phyloP scores from a whole-genome alignment of 495 filamentous ascomycete species.

The Penicillium alfredii region DNA sequence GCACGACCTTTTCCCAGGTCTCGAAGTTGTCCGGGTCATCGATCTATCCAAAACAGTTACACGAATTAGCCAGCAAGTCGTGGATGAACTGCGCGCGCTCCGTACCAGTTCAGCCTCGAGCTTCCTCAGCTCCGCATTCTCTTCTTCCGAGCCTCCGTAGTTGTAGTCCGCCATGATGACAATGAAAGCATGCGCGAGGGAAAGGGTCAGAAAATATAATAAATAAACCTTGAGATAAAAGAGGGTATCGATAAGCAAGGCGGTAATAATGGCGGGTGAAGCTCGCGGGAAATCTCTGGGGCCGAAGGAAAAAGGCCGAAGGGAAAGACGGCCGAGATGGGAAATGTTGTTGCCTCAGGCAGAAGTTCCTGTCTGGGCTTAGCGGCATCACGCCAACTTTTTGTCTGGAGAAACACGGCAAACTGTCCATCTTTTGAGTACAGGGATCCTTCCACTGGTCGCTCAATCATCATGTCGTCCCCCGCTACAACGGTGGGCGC shows the following conservation, averaged over 20 bases:
- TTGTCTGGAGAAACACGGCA: constrained; percentile 4
- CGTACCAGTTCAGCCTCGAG: constrained; percentile 70
- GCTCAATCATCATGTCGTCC: constrained; percentile 24
- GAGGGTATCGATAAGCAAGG: constrained; percentile 5
- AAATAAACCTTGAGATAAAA: neutral
- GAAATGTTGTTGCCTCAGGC: constrained; percentile 4
- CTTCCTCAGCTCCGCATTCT: constrained; percentile 77
- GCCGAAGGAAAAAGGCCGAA: constrained; percentile 8
- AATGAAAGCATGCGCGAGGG: constrained; percentile 5
- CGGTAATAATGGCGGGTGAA: constrained; percentile 14
- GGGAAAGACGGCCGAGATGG: constrained; percentile 2
- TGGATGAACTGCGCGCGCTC: constrained; percentile 2
- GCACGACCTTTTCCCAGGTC: constrained; percentile 89
- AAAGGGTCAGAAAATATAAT: neutral
- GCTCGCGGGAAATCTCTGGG: constrained; percentile 7
- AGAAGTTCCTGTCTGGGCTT: neutral
- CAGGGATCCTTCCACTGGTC: neutral
- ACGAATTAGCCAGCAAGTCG: neutral
- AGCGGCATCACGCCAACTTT: constrained; percentile 18
- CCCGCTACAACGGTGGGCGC: constrained; percentile 12
- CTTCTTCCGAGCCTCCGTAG: constrained; percentile 75
- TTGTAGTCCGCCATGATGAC: constrained; percentile 52
- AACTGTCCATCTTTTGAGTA: neutral
- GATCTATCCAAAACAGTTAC: constrained; percentile 26
- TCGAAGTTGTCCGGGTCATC: constrained; percentile 90